Conservation (phyloP, 176 grass and related monocot species). For the Coix lacrymajobi region DNA sequence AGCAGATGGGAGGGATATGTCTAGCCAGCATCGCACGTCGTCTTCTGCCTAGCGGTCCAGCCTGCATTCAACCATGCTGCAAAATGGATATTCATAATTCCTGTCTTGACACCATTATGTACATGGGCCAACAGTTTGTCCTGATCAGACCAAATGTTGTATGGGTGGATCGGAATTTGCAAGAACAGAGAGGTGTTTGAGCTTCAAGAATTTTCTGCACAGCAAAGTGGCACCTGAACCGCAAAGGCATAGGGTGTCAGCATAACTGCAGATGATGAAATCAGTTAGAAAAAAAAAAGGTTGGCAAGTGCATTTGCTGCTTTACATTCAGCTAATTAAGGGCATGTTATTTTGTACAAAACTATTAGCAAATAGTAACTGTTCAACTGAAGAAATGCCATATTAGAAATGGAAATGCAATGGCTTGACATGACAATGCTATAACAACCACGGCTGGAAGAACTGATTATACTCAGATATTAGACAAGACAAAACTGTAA, state of each 20-base stretch:
- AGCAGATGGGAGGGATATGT: too few species aligned
- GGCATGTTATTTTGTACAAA: not conserved
- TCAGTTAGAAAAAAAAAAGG: slow-evolving; percentile 21
- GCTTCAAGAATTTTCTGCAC: slow-evolving; percentile 71
- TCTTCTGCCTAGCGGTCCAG: too few species aligned
- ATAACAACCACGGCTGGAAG: not conserved
- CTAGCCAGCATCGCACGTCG: too few species aligned
- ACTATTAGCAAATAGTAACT: too few species aligned
- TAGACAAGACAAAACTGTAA: not conserved
- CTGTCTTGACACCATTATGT: not conserved
- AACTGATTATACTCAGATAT: not conserved
- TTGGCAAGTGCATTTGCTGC: not conserved
- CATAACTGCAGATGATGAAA: not conserved
- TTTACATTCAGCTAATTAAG: slow-evolving; percentile 9
- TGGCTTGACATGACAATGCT: not conserved
- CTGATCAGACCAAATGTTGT: slow-evolving; percentile 60
- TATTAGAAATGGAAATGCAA: not conserved
- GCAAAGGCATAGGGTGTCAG: slow-evolving; percentile 22
- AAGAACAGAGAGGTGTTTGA: not conserved
- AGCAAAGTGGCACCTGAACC: slow-evolving; percentile 71
- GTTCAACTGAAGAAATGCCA: too few species aligned
- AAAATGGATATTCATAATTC: not conserved
- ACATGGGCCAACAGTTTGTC: not conserved
- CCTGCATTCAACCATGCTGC: not conserved
- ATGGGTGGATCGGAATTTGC: slow-evolving; percentile 33